Percentiles rank a stretch among this genome's conserved stretches.
Conservation (phyloP, 371 early-diverging fungal genomes). For the Mortierella sp. region DNA sequence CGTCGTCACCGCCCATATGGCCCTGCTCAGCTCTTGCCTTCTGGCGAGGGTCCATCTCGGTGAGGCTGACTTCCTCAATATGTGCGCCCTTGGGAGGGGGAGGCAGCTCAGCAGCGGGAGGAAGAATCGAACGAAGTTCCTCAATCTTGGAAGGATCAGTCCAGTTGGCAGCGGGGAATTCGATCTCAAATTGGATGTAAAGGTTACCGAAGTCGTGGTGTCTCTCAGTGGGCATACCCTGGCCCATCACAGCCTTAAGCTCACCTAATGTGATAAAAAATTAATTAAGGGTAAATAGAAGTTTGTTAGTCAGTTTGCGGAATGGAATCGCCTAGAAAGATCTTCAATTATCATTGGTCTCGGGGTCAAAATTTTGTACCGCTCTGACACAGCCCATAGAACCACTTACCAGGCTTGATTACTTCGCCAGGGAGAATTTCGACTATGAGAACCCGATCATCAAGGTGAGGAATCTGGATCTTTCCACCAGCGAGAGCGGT, state of each 20-base stretch:
- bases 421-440: constrained; percentile 93
- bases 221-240: constrained; percentile 96
- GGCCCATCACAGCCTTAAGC: constrained; percentile 83
- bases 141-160: constrained; percentile 72
- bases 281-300: constrained; percentile 9
- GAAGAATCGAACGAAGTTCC: constrained; percentile 74
- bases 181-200: constrained; percentile 90
- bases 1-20: constrained; percentile 76
- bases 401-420: constrained; percentile 79
- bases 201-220: constrained; percentile 93
- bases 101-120: constrained; percentile 65
- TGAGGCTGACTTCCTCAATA: constrained; percentile 83
- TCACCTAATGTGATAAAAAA: constrained; percentile 60
- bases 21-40: constrained; percentile 66
- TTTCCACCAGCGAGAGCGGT: constrained; percentile 96
- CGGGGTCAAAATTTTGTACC: not conserved
- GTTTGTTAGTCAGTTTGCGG: not conserved
- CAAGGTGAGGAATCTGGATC: constrained; percentile 89
- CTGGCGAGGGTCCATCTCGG: constrained; percentile 82
- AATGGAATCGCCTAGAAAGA: constrained; percentile 20
- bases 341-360: constrained; percentile 16
- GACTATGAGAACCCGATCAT: constrained; percentile 89
- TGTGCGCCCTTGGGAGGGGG: constrained; percentile 60
- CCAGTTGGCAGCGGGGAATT: constrained; percentile 93
- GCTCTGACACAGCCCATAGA: constrained; percentile 10